phyloP scores from a whole-genome alignment of 768 basidiomycete species.

The Leccinum ochraceum region DNA sequence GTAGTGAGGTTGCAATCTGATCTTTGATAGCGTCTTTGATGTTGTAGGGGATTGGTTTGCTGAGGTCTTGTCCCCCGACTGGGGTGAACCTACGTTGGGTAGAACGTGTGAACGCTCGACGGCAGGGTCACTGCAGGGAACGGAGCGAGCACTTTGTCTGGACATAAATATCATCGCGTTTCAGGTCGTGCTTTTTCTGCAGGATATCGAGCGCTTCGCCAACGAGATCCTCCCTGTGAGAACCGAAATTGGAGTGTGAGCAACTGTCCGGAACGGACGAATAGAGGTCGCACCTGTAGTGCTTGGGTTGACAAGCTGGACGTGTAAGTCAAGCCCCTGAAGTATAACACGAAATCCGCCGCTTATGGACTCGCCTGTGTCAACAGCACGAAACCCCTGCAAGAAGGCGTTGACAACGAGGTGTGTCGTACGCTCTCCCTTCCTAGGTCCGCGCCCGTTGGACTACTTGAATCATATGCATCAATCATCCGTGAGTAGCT shows the following conservation, averaged over 20 bases:
- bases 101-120: slow-evolving; percentile 2
- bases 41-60: slow-evolving; percentile 74
- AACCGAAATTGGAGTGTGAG: background rate
- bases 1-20: slow-evolving; percentile 65
- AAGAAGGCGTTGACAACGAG: slow-evolving; percentile 73
- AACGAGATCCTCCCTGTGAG: slow-evolving; percentile 71
- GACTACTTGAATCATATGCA: background rate
- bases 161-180: slow-evolving; percentile 70
- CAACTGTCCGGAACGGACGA: background rate
- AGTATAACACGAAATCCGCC: background rate
- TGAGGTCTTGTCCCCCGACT: slow-evolving; percentile 67
- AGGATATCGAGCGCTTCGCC: slow-evolving; percentile 68
- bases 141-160: slow-evolving; percentile 67
- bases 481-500: slow-evolving; percentile 10
- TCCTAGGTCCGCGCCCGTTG: slow-evolving; percentile 47
- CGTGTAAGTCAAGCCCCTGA: slow-evolving; percentile 18
- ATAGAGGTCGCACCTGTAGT: slow-evolving; percentile 53
- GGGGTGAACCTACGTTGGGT: slow-evolving; percentile 61
- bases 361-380: slow-evolving; percentile 61
- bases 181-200: slow-evolving; percentile 55
- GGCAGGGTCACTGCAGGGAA: slow-evolving; percentile 4
- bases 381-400: slow-evolving; percentile 78
- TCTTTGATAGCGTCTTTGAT: slow-evolving; percentile 48
- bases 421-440: slow-evolving; percentile 66
- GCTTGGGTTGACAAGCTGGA: slow-evolving; percentile 69